These are phyloP conservation scores for Parafenestella ontariensis DNA, from an alignment of 2,329 filamentous ascomycete species.

Conservation along the genomic window DNA sequence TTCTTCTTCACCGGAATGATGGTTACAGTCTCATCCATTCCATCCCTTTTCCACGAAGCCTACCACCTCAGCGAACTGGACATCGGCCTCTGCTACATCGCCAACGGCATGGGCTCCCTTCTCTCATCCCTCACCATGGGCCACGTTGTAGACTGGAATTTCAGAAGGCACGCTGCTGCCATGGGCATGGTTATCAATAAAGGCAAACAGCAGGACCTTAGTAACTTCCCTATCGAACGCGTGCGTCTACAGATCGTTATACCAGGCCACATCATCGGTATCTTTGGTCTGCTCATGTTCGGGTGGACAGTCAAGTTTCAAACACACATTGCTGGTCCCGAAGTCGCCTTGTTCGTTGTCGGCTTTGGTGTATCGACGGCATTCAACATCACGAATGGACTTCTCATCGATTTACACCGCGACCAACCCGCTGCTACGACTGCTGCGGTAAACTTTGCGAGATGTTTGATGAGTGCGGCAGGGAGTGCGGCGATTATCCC, in stretches of 20 bases:
- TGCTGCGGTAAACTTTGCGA: conserved; percentile 46
- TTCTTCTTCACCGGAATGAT: conserved; percentile 46
- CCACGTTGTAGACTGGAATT: conserved; percentile 72
- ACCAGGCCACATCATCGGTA: conserved; percentile 44
- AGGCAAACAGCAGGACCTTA: conserved; percentile 63
- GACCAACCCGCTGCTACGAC: conserved; percentile 50
- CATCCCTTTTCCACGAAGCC: conserved; percentile 33
- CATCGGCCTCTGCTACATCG: conserved; percentile 41
- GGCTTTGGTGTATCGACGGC: conserved; percentile 63
- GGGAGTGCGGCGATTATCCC: conserved; percentile 49
- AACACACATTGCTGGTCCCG: conserved; percentile 50
- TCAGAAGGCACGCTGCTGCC: conserved; percentile 68
- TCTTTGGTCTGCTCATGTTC: conserved; percentile 47
- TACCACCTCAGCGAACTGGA: conserved; percentile 40
- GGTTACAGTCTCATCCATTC: conserved; percentile 33
- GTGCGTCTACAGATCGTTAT: conserved; percentile 52
- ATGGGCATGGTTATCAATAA: conserved; percentile 67
- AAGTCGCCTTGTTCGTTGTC: conserved; percentile 61
- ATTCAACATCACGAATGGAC: conserved; percentile 53
- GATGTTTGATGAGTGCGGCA: conserved; percentile 49
- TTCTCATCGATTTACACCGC: conserved; percentile 55
- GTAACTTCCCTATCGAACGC: conserved; percentile 59
- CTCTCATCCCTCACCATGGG: conserved; percentile 38
- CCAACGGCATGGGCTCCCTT: conserved; percentile 36
- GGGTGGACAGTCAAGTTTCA: conserved; percentile 52